Percentiles rank a stretch among this genome's conserved stretches.
These are phyloP conservation scores for Vaccinium darrowii DNA, from an alignment of 148 eudicot species.

Conservation along the genomic window DNA sequence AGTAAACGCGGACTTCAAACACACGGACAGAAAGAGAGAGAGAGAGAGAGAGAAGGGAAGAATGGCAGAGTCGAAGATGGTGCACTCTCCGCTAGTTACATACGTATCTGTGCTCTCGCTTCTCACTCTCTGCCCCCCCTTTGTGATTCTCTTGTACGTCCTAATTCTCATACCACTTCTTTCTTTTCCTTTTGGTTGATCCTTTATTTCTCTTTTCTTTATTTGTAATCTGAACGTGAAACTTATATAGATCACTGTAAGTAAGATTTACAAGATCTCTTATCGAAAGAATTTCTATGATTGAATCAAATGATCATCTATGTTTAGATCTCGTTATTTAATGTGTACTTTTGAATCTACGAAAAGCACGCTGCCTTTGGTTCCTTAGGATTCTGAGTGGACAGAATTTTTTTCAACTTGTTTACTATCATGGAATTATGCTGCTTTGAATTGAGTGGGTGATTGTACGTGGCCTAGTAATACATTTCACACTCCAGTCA, in stretches of 20 bases:
- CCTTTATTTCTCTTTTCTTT: not conserved
- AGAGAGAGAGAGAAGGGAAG: not conserved
- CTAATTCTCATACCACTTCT: not conserved
- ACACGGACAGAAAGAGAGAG: not conserved
- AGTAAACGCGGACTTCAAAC: not conserved
- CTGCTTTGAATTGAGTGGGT: not conserved
- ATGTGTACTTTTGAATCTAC: not conserved
- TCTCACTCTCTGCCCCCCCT: conserved; percentile 84
- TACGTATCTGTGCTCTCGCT: conserved; percentile 85
- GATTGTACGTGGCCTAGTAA: not conserved
- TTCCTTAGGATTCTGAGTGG: not conserved
- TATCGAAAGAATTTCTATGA: not conserved
- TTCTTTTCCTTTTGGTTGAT: not conserved
- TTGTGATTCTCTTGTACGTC: conserved; percentile 84
- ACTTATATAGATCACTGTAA: not conserved
- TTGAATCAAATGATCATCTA: not conserved
- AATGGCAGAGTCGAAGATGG: conserved; percentile 64
- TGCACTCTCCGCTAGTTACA: conserved; percentile 75
- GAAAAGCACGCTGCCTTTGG: not conserved
- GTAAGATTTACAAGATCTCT: not conserved
- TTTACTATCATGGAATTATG: not conserved
- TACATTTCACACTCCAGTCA: not conserved
- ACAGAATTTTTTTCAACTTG: not conserved
- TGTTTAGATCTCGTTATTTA: not conserved
- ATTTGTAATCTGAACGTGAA: not conserved